Conservation (phyloP, 257 asterid genomes). For the Fraxinus pennsylvanica region DNA sequence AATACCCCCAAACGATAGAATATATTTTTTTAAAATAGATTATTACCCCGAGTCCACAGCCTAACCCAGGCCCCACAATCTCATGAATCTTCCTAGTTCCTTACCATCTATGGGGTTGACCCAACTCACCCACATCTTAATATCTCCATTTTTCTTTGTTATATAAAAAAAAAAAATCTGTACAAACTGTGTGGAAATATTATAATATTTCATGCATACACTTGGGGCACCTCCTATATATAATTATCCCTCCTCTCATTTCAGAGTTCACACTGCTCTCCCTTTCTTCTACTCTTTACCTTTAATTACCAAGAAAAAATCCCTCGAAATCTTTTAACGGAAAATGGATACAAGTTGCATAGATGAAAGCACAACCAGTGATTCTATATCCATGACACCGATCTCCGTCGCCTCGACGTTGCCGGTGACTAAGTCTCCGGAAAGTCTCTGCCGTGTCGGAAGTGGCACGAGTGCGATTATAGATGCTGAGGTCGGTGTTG, state of each 20-base stretch:
- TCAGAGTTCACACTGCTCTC: slow-evolving; percentile 25
- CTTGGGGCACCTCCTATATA: slow-evolving; percentile 35
- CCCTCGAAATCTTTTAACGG: neutral
- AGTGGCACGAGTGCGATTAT: slow-evolving; percentile 63
- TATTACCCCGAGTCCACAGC: no score
- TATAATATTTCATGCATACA: slow-evolving; percentile 16
- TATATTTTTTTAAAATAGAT: no score
- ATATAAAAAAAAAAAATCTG: neutral
- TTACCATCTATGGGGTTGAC: slow-evolving; percentile 61
- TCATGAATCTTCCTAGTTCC: slow-evolving; percentile 71
- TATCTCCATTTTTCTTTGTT: slow-evolving; percentile 8
- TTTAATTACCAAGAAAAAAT: slow-evolving; percentile 4
- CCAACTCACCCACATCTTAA: slow-evolving; percentile 38
- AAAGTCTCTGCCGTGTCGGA: slow-evolving; percentile 53
- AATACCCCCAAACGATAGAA: no score
- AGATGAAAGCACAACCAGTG: slow-evolving; percentile 68
- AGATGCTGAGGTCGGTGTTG: slow-evolving; percentile 61
- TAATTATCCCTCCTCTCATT: slow-evolving; percentile 23
- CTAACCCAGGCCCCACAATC: neutral
- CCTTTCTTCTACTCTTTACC: neutral
- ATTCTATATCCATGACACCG: slow-evolving; percentile 41
- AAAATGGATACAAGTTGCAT: slow-evolving; percentile 56
- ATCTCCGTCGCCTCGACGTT: slow-evolving; percentile 20
- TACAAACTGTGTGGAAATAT: neutral
- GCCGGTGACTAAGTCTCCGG: slow-evolving; percentile 40